Conservation (phyloP, 768 basidiomycete species). For the Mycena amicta region DNA sequence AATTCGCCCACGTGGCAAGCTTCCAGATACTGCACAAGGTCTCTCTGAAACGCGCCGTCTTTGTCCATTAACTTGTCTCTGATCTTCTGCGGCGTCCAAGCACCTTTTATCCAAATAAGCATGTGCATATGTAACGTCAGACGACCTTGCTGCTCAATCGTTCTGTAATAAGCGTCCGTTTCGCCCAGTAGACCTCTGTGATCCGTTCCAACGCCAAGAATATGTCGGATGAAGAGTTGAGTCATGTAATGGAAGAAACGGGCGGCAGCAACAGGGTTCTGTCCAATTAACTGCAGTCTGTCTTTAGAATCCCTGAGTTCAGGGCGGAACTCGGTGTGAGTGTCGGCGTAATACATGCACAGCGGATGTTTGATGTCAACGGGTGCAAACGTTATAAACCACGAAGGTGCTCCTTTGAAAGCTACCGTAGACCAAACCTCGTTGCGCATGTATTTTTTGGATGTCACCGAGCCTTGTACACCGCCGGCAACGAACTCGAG, state of each 20-base stretch:
- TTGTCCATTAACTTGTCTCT: constrained; percentile 26
- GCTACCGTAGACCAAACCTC: constrained; percentile 22
- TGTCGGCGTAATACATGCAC: constrained; percentile 36
- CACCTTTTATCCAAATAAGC: constrained; percentile 36
- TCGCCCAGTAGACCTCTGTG: constrained; percentile 31
- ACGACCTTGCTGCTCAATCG: constrained; percentile 42
- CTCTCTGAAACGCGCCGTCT: constrained; percentile 28
- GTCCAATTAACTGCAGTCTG: constrained; percentile 7
- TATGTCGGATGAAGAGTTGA: constrained; percentile 32
- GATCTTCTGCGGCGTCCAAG: constrained; percentile 33
- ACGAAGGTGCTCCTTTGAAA: constrained; percentile 31
- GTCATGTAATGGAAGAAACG: constrained; percentile 37
- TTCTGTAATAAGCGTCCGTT: constrained; percentile 38
- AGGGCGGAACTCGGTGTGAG: constrained; percentile 25
- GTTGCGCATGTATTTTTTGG: constrained; percentile 29
- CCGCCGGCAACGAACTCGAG: constrained; percentile 22
- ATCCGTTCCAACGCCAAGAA: constrained; percentile 25
- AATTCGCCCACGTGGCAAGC: constrained; percentile 34
- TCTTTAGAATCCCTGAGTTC: constrained; percentile 6
- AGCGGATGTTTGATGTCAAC: constrained; percentile 36
- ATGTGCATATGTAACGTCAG: constrained; percentile 39
- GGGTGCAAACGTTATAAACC: constrained; percentile 42
- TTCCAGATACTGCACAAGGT: constrained; percentile 36
- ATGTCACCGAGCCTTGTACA: constrained; percentile 27
- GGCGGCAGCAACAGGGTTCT: constrained; percentile 33